phyloP scores from a whole-genome alignment of 768 basidiomycete species.

The Mycena epipterygia region DNA sequence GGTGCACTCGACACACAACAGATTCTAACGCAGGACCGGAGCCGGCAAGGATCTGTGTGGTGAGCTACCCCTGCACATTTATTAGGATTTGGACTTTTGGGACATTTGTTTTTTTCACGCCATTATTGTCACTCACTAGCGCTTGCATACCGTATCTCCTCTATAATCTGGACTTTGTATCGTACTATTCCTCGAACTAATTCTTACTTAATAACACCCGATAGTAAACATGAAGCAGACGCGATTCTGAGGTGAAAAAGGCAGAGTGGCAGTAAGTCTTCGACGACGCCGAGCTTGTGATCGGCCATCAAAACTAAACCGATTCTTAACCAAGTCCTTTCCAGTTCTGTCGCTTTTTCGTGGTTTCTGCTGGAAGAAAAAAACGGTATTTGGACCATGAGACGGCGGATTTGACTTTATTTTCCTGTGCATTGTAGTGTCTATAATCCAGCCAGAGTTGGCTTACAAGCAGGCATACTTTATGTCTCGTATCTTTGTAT shows the following conservation, averaged over 20 bases:
- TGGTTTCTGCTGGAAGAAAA: too few species aligned
- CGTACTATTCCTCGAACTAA: slow-evolving; percentile 22
- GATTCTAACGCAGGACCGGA: slow-evolving; percentile 34
- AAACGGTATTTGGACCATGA: too few species aligned
- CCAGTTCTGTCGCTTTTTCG: too few species aligned
- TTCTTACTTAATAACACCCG: slow-evolving; percentile 33
- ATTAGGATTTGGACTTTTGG: slow-evolving; percentile 28
- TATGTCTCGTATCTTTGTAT: too few species aligned
- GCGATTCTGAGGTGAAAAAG: not conserved
- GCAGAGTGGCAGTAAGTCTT: too few species aligned
- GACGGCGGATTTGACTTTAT: too few species aligned
- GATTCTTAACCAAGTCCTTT: too few species aligned
- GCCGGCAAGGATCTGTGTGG: slow-evolving; percentile 35
- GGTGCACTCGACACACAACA: slow-evolving; percentile 31
- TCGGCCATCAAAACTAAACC: too few species aligned
- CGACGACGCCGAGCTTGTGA: too few species aligned
- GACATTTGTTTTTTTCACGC: slow-evolving; percentile 15
- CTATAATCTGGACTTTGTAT: slow-evolving; percentile 29
- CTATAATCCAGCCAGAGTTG: too few species aligned
- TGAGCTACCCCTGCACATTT: slow-evolving; percentile 22
- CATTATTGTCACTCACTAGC: slow-evolving; percentile 33
- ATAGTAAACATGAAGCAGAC: not conserved
- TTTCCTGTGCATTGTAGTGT: too few species aligned
- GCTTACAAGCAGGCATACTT: too few species aligned
- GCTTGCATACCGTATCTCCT: slow-evolving; percentile 12